Base-by-base conservation (phyloP, 768 basidiomycete species). In the Amanita subjunquillea region DNA sequence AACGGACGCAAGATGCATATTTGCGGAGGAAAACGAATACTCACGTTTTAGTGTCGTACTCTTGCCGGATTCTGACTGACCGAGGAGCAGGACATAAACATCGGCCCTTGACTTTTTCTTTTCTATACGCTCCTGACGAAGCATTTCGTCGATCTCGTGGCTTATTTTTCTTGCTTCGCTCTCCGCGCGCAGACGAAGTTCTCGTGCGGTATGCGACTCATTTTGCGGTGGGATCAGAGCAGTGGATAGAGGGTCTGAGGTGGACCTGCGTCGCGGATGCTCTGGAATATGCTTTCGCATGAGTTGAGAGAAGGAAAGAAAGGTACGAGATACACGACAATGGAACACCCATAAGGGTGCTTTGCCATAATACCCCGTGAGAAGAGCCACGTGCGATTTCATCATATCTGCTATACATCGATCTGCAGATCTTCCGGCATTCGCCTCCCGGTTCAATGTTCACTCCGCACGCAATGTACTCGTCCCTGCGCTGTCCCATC, bases 21-120 rank as follows among this genome's bases (percentile, higher is more conserved):
- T 23, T 29, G 13, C 22, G 53, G 30, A 27, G 32, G 9, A 50
- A 48, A 34, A 37, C 50, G 44, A 17, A 53, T 48, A 82, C 87
- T 79, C 73, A 90, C 88, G 88, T 72, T 90, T 90, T 60, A 91
- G 73, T 6, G 87, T 88, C 7, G 89, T 91, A 63, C 85, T 88
- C 73, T 91, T 91, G 38, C 88, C 89, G 60, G 86, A 89, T 74
- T 91, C 88, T 56, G 88, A 90, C 75, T 91, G 89, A 48, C 89
- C 89, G 39, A 91, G 79, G 55, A 91, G 74, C 51, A 91, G 72
- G 49, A 91, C 79, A 62, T 83, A 84, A 66, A 91, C 79, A 61
- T 82, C 80, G 57, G 79, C 73, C 57, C 75, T 80, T 37, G 67
- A 63, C 65, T 76, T 82, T 68, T 76, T 82, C 60, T 67, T 70